Base-by-base conservation (phyloP, 345 rosid species). In the Clausena lansium region DNA sequence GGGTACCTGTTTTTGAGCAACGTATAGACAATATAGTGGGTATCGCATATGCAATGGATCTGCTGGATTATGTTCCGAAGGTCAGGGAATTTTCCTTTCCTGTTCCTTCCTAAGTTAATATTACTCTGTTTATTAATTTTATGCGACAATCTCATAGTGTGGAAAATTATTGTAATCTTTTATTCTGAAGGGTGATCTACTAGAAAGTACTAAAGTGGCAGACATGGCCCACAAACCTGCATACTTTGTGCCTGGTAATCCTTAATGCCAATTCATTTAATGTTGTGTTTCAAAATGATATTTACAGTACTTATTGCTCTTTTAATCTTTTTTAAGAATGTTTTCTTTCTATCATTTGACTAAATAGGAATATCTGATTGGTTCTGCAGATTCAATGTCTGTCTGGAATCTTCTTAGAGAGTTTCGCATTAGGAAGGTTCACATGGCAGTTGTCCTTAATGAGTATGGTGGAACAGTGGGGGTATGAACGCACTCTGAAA, bases 401-500 rank as follows among this genome's bases (percentile, higher is more conserved):
- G 99, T 96, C 82, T 94, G 99, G 98, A 94, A 96, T 87, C 99
- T 96, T 86, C 98, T 96, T 66, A 90, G 98, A 85, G 99, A 96
- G 85, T 94, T 96, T 52, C 95, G 98, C 71, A 96, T 94, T 85
- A 90, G 98, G 83, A 96, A 96, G 87, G 98, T 96, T 85, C 98
- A 96, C 88, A 94, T 96, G 97, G 99, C 98, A 64, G 98, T 96
- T 74, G 99, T 94, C 75, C 98, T 96, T 61, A 94, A 96, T 41
- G 99, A 92, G 84, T 96, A 94, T 77, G 99, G 98, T 74, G 99
- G 99, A 86, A 94, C 99, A 47, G 89, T 94, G 63, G 99, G 99
- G 84, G 98, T 96, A 94, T 76, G 98, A 87, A 74, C 27, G 74
- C 60, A 61, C 20, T 57, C 69, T 82, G 45, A 47, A 33, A 38